Evolutionary conservation across 2,329 filamentous ascomycete species (phyloP), one percentile per base, ranked within the genome.

Genomic region (Fusarium sp.): DNA sequence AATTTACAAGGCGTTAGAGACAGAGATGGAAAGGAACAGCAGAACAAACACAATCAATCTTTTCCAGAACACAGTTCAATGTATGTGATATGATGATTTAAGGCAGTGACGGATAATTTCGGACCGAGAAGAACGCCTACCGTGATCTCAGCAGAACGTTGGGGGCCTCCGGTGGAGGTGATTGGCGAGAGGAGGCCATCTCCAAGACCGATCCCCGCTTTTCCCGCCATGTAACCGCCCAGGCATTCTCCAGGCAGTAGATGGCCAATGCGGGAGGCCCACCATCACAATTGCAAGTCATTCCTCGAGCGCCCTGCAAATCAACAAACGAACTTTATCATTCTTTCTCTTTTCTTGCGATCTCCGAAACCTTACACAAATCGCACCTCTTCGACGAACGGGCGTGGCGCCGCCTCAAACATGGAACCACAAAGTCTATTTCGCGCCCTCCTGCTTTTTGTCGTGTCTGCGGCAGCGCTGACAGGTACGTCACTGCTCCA

Each of bases 401-500:
- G 18, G 18, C 14, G 9, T 39, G 18, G 19, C 21, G 10, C 14
- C 13, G 14, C 31, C 9, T 11, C 18, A 2, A 59, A 13, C 11
- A 60, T 62, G 58, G 53, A 61, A 25, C 30, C 25, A 2, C 14
- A 26, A 11, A 23, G 8, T 3, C 16, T 45, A 23, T 18, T 62
- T 8, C 18, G 18, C 6, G 30, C 25, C 21, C 25, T 62, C 14
- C 11, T 53, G 1, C 6, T 52, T 14, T 16, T 26, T 23, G 14
- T 4, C 13, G 39, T 60, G 9, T 52, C 14, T 23, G 45, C 23
- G 14, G 45, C 50, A 62, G 28, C 56, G 18, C 28, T 61, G 58
- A 19, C 56, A 30, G 50, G 58, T 62, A n/a, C 39, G 56, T 6
- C 8, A 61, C 18, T 25, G 6, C 25, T 37, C 58, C 57, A 26